Evolutionary conservation across 179 eudicot species (phyloP).

Genomic region (Silene noctiflora): DNA sequence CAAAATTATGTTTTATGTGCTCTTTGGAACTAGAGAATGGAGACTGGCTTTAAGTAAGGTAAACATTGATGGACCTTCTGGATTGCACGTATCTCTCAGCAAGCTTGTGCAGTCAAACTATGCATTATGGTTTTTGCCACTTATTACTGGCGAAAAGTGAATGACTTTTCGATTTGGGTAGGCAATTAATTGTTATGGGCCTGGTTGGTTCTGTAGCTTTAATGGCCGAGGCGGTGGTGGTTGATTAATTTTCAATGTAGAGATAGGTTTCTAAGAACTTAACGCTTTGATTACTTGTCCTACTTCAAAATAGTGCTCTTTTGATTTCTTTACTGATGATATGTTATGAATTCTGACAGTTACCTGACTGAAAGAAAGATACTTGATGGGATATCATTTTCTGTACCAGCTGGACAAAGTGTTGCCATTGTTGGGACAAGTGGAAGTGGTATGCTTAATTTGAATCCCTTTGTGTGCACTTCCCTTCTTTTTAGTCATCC

Average conservation of each 20-base stretch:
- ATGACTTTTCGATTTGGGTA: neutral
- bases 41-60: neutral
- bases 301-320: neutral
- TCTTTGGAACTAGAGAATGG: neutral
- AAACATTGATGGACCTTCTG: neutral
- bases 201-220: neutral
- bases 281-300: constrained; percentile 2
- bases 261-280: neutral
- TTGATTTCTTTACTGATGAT: constrained; percentile 19
- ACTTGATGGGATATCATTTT: constrained; percentile 94
- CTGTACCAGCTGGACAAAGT: constrained; percentile 85
- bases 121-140: neutral
- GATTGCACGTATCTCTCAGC: neutral
- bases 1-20: neutral
- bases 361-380: constrained; percentile 85
- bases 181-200: neutral
- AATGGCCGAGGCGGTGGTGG: neutral
- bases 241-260: neutral
- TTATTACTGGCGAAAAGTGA: neutral
- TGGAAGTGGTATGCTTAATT: constrained; percentile 79
- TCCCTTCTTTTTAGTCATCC: neutral
- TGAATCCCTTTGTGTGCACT: neutral
- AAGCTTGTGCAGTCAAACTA: neutral
- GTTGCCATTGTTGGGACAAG: constrained; percentile 99
- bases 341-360: constrained; percentile 40